Percentiles rank a stretch among this genome's conserved stretches.
phyloP scores from a whole-genome alignment of 2,329 filamentous ascomycete species.

The Epichloe scottii region DNA sequence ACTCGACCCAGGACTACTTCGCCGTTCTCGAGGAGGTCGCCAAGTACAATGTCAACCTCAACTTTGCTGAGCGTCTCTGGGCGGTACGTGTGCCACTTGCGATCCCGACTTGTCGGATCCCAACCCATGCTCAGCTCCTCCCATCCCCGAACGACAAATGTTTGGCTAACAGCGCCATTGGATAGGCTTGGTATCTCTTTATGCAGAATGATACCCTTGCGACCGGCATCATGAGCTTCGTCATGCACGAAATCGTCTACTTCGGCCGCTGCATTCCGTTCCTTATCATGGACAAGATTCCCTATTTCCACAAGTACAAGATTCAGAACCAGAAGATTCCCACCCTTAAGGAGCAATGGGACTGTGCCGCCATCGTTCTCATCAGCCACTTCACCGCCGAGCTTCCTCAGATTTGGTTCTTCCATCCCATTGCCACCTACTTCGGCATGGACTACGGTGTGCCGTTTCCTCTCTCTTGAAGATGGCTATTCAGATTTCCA shows the following conservation, averaged over 20 bases:
- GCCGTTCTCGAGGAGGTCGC: constrained; percentile 50
- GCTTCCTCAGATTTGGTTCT: constrained; percentile 96
- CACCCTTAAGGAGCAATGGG: constrained; percentile 85
- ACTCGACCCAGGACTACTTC: constrained; percentile 39
- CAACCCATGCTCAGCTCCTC: background rate
- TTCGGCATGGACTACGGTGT: constrained; percentile 80
- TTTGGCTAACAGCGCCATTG: background rate
- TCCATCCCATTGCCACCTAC: constrained; percentile 91
- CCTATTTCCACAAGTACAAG: constrained; percentile 87
- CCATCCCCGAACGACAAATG: background rate
- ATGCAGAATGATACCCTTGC: constrained; percentile 97
- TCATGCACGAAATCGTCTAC: constrained; percentile 89
- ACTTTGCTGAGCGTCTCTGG: constrained; percentile 80
- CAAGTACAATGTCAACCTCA: constrained; percentile 74
- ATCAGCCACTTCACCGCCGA: constrained; percentile 96
- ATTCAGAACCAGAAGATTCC: constrained; percentile 85
- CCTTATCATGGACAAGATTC: constrained; percentile 82
- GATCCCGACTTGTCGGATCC: background rate
- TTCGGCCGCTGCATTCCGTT: constrained; percentile 85
- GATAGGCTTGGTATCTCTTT: constrained; percentile 79
- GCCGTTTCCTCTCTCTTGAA: constrained; percentile 72
- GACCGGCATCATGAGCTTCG: constrained; percentile 94
- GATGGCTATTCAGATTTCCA: constrained; percentile 80
- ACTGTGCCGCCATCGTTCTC: constrained; percentile 85
- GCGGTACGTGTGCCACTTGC: constrained; percentile 40